Evolutionary conservation across 768 basidiomycete genomes (phyloP).

Genomic region (Gymnopilus dilepis): DNA sequence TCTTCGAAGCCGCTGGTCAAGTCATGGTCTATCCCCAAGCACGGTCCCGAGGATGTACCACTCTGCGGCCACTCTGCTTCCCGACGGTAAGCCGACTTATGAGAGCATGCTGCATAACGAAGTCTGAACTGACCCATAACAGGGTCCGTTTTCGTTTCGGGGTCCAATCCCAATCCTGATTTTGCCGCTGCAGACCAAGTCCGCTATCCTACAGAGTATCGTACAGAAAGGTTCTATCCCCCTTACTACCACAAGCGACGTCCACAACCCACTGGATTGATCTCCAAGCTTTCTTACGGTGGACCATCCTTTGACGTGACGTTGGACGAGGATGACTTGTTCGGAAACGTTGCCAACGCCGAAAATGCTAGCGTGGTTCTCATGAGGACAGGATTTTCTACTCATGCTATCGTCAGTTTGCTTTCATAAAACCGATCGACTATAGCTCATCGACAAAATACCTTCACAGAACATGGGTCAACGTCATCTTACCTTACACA

Average conservation of each 20-base stretch:
- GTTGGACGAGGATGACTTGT: slow-evolving; percentile 57
- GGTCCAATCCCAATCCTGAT: slow-evolving; percentile 82
- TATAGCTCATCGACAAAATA: not conserved
- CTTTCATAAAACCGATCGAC: not conserved
- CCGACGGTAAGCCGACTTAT: slow-evolving; percentile 48
- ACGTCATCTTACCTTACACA: slow-evolving; percentile 69
- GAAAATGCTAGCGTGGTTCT: slow-evolving; percentile 56
- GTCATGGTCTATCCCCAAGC: slow-evolving; percentile 58
- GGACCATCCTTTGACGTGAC: slow-evolving; percentile 72
- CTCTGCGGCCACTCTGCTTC: slow-evolving; percentile 67
- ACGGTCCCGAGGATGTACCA: slow-evolving; percentile 79
- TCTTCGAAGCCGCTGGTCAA: slow-evolving; percentile 63
- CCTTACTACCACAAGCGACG: slow-evolving; percentile 63
- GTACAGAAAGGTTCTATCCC: slow-evolving; percentile 79
- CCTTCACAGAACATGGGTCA: slow-evolving; percentile 69
- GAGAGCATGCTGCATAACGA: not conserved
- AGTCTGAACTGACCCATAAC: not conserved
- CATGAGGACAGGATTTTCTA: slow-evolving; percentile 74
- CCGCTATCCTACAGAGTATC: slow-evolving; percentile 74
- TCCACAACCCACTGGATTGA: slow-evolving; percentile 62
- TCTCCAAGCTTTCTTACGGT: slow-evolving; percentile 71
- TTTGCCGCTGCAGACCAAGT: slow-evolving; percentile 50
- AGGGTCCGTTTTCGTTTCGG: slow-evolving; percentile 76
- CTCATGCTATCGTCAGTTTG: slow-evolving; percentile 65
- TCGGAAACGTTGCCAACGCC: slow-evolving; percentile 51